These are phyloP conservation scores for Lepidium africanum DNA, from an alignment of 345 rosid species.

Conservation along the genomic window DNA sequence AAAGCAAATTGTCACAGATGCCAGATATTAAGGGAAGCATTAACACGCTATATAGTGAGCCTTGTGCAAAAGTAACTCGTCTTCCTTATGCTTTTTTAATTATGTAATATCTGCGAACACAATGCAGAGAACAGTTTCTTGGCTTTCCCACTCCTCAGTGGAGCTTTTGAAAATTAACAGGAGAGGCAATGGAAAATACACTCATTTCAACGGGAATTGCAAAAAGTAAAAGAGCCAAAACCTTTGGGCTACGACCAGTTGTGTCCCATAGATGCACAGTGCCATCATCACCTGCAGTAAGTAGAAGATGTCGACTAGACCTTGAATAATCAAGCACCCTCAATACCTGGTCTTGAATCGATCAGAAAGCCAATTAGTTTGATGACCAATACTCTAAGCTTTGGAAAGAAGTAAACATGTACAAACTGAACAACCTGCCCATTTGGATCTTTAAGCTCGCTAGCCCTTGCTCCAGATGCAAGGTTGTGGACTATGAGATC, in stretches of 20 bases:
- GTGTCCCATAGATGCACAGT: conserved; percentile 95
- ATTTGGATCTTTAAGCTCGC: conserved; percentile 92
- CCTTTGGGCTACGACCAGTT: conserved; percentile 92
- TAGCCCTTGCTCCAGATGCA: conserved; percentile 80
- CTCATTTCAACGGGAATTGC: neutral
- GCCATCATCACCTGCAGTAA: conserved; percentile 98
- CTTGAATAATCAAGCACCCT: conserved; percentile 97
- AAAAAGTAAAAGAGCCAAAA: conserved; percentile 16
- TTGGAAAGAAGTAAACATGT: conserved; percentile 6
- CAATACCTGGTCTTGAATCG: conserved; percentile 88
- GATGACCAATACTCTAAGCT: conserved; percentile 6
- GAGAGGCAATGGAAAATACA: neutral
- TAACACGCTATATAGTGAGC: neutral
- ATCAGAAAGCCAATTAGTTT: conserved; percentile 25
- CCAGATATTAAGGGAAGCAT: conserved; percentile 2
- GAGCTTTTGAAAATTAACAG: neutral
- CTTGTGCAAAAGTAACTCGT: neutral
- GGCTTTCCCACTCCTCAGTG: neutral
- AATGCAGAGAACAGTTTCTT: neutral
- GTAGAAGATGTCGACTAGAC: conserved; percentile 82
- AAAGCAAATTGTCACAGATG: conserved; percentile 9
- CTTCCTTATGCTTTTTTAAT: neutral
- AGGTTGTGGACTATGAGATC: conserved; percentile 94
- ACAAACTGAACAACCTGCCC: conserved; percentile 71
- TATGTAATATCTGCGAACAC: neutral